Conservation (phyloP, 1,284 basidiomycete genomes). For the Apiotrichum gracile region DNA sequence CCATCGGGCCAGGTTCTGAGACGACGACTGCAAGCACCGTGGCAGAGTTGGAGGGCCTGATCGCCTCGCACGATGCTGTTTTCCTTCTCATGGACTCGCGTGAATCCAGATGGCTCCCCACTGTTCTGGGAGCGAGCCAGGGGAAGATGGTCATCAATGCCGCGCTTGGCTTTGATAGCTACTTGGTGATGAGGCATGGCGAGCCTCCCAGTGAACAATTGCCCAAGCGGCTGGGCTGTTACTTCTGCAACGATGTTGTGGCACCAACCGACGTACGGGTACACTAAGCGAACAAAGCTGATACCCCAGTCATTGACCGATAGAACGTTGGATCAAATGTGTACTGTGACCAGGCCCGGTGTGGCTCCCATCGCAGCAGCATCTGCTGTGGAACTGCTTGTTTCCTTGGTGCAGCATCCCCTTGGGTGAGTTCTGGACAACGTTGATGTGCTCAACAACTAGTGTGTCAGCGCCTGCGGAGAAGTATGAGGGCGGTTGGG, state of each 20-base stretch:
- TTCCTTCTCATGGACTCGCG: slow-evolving; percentile 97
- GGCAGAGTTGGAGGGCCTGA: slow-evolving; percentile 63
- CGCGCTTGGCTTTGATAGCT: slow-evolving; percentile 92
- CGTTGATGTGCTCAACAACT: background rate
- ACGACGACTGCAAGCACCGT: slow-evolving; percentile 57
- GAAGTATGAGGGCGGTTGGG: background rate
- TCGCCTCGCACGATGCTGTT: slow-evolving; percentile 79
- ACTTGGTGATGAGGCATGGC: slow-evolving; percentile 95
- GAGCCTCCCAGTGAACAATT: background rate
- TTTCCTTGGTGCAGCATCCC: slow-evolving; percentile 84
- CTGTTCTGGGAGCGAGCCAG: slow-evolving; percentile 73
- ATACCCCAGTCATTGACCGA: slow-evolving; percentile 73
- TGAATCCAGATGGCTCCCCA: slow-evolving; percentile 93
- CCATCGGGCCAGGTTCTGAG: slow-evolving; percentile 57
- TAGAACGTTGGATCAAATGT: slow-evolving; percentile 97
- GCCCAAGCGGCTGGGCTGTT: slow-evolving; percentile 66
- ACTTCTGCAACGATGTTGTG: slow-evolving; percentile 97
- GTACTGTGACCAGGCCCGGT: slow-evolving; percentile 95
- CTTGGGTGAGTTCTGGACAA: slow-evolving; percentile 57
- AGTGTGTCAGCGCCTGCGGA: slow-evolving; percentile 63
- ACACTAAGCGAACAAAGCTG: background rate
- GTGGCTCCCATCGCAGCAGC: slow-evolving; percentile 87
- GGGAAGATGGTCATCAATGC: slow-evolving; percentile 93
- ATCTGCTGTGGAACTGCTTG: slow-evolving; percentile 84
- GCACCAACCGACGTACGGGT: slow-evolving; percentile 80